Evolutionary conservation across 208 protist genomes (phyloP), one percentile per base, ranked within the genome.

Genomic region (Trypanosoma avium): DNA sequence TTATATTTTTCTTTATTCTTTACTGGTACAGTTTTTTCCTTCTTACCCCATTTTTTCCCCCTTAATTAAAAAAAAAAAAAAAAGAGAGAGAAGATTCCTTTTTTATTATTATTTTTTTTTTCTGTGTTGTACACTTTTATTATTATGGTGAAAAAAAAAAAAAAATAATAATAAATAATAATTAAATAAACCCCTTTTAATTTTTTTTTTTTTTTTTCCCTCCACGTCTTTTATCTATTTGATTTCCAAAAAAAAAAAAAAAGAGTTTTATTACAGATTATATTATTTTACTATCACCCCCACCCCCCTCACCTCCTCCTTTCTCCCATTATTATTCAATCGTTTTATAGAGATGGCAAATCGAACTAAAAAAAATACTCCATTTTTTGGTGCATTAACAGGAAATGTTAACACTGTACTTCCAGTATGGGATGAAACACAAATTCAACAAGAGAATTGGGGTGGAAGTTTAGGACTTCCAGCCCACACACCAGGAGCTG

Each of bases 361-460:
- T 24, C 24, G 30, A 75, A 65, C 46, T 17, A 26, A 33, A 76
- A 67, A 48, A 55, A 74, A 15, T 12, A 4, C 27, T 19, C 62
- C 33, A 62, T 27, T 21, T 10, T 19, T 8, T 7, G 7, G 2
- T 38, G 58, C 36, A 30, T 47, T 3, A 75, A 84, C 54, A n/a
- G 36, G 36, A 19, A 67, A 46, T 33, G 29, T 45, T 6, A 60
- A 3, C 19, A 70, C 61, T 59, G 67, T 26, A 22, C 61, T 93
- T 10, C 84, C 89, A 1, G 7, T 88, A 0, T 95, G 89, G 86
- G 86, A 95, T 61, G 86, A 93, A 12, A 66, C 63, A 10, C 77
- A 87, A 24, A 77, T 95, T 17, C 70, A 75, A 32, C 79, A 82
- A 35, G 86, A 95, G 53, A 87, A 90, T 61, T 95, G 89, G 86